A percentile compares a stretch with the other conserved stretches of the same genome.
Evolutionary conservation across 2,329 filamentous ascomycete species (phyloP).

Genomic region (Clonostachys solani): DNA sequence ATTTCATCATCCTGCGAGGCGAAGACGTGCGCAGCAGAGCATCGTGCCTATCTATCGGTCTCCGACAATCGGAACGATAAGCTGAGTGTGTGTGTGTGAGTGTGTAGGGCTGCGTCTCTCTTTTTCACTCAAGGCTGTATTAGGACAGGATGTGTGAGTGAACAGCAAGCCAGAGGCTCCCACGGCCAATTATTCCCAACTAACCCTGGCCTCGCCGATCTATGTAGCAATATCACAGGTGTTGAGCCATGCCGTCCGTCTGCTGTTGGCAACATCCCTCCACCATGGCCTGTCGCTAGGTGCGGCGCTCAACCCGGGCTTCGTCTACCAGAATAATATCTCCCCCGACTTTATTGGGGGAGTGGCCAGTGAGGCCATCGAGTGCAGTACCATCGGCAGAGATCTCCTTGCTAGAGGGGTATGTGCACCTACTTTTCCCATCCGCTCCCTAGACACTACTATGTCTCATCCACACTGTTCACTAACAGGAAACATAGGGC

Average conservation of each 20-base stretch:
- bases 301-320: not conserved
- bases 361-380: slow-evolving; percentile 64
- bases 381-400: slow-evolving; percentile 67
- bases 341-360: slow-evolving; percentile 43
- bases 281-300: not conserved
- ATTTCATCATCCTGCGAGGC: too few relatives aligned
- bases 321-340: not conserved
- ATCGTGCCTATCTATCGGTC: too few relatives aligned
- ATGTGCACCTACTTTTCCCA: slow-evolving; percentile 11
- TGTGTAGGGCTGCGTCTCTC: too few relatives aligned
- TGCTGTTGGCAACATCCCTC: not conserved
- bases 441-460: not conserved
- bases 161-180: too few relatives aligned
- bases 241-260: not conserved
- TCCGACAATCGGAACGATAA: too few relatives aligned
- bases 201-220: not conserved
- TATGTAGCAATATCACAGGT: not conserved
- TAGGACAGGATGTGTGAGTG: too few relatives aligned
- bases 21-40: too few relatives aligned
- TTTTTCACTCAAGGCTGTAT: too few relatives aligned
- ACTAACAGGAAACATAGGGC: slow-evolving; percentile 35
- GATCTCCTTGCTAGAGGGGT: slow-evolving; percentile 53
- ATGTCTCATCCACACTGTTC: not conserved
- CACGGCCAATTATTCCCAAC: too few relatives aligned
- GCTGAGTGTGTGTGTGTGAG: too few relatives aligned